phyloP scores from a whole-genome alignment of 768 basidiomycete species.

The Amanita inopinata region DNA sequence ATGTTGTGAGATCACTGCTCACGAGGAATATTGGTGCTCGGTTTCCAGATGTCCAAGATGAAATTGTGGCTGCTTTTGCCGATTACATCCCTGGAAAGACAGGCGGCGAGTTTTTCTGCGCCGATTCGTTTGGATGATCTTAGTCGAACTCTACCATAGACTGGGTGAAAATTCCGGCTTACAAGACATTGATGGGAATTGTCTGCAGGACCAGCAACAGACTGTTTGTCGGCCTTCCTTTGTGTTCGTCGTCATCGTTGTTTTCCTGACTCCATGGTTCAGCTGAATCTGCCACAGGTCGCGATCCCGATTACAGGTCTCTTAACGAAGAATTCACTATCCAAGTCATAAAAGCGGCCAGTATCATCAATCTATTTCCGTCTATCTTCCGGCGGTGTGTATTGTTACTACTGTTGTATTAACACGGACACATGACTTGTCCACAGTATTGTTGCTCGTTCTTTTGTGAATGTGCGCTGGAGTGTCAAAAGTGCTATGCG shows the following conservation, averaged over 20 bases:
- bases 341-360: constrained; percentile 13
- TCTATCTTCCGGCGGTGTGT: constrained; percentile 16
- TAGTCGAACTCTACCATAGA: constrained; percentile 7
- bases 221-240: constrained; percentile 19
- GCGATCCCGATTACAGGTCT: constrained; percentile 13
- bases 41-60: constrained; percentile 19
- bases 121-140: background rate
- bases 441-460: constrained; percentile 12
- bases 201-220: constrained; percentile 17
- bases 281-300: constrained; percentile 12
- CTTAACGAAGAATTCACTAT: constrained; percentile 14
- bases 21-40: constrained; percentile 19
- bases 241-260: constrained; percentile 14
- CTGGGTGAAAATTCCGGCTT: constrained; percentile 13
- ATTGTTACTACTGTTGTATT: background rate
- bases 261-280: background rate
- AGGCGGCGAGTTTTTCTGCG: background rate
- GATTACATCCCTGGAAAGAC: constrained; percentile 12
- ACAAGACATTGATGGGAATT: constrained; percentile 14
- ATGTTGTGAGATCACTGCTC: constrained; percentile 18
- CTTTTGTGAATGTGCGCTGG: constrained; percentile 12
- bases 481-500: constrained; percentile 13
- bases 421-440: background rate
- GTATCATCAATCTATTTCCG: constrained; percentile 18
- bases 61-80: constrained; percentile 15